Evolutionary conservation across 2,329 filamentous ascomycete species (phyloP), one percentile per base, ranked within the genome.

Genomic region (Clarireedia hainanense): DNA sequence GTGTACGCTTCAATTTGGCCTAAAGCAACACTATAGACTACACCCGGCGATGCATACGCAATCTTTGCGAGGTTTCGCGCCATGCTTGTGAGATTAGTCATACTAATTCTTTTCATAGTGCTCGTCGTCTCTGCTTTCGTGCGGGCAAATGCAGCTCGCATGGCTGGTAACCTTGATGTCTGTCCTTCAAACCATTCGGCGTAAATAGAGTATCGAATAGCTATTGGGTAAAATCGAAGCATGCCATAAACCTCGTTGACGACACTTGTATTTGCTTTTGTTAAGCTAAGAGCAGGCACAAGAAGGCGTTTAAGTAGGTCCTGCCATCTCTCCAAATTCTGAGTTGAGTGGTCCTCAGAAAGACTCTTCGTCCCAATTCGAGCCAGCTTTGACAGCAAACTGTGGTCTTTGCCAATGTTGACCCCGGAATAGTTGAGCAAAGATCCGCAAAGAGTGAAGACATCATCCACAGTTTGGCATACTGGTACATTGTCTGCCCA

Each of bases 401-500:
- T 77, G 6, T 88, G 76, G 65, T 97, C 91, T 65, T 87, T 86
- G 47, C 94, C 94, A 60, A 97, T 92, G 67, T 90, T 91, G 60
- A 95, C 85, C 2, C 94, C 92, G 0, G 91, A 87, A 24, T 92
- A 75, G 61, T 94, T 95, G 47, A 96, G 75, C 23, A 99, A 79
- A 1, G 90, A 91, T 57, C 84, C 81, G 70, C 91, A 95, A 0
- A 96, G 80, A 2, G 86, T 84, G 70, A 97, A 94, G 14, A 99
- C 80, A 67, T 99, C 94, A 60, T 96, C 90, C 5, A 96, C 83
- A 1, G 78, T 88, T 69, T 95, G 91, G 67, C 94, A 99, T 20
- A 96, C 75, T 0, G 94, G 95, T 47, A 99, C 79, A 61, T 94
- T 95, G 71, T 97, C 92, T 2, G 85, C 80, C 94, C 94, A 99